Conservation (phyloP, 768 basidiomycete genomes). For the Naganishia friedmannii region DNA sequence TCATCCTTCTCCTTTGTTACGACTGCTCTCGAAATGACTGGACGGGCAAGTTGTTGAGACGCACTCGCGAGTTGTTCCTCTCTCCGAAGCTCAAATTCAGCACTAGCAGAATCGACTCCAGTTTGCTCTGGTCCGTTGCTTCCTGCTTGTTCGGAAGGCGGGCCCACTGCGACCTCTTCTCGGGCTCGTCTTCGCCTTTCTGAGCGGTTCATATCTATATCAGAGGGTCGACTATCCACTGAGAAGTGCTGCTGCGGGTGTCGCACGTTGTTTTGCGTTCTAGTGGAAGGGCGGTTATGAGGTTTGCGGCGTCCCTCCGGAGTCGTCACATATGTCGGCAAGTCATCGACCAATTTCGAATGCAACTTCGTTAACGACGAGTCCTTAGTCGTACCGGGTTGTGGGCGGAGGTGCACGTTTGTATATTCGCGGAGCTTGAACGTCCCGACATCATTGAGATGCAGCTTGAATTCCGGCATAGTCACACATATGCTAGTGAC, state of each 20-base stretch:
- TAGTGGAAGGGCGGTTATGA: not conserved
- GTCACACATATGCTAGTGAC: not conserved
- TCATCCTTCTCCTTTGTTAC: not conserved
- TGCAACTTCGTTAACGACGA: not conserved
- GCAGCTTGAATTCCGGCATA: not conserved
- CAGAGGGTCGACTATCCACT: not conserved
- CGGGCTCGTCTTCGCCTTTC: not conserved
- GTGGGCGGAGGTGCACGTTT: constrained; percentile 6
- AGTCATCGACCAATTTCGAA: not conserved
- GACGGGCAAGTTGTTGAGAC: not conserved
- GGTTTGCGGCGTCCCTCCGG: not conserved
- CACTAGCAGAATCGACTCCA: not conserved
- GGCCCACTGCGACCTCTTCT: not conserved
- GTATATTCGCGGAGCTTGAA: constrained; percentile 15
- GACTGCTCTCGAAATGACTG: not conserved
- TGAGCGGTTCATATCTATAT: not conserved
- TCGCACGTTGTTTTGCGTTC: not conserved
- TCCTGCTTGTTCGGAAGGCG: not conserved
- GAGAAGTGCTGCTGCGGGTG: not conserved
- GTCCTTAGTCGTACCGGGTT: not conserved
- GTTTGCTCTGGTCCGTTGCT: not conserved
- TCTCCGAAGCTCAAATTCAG: not conserved
- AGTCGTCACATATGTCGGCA: not conserved
- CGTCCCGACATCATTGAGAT: not conserved
- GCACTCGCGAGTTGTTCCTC: not conserved